Percentiles rank a stretch among this genome's conserved stretches.
phyloP scores from a whole-genome alignment of 148 eudicot genomes.

The Vaccinium vitisidaea region DNA sequence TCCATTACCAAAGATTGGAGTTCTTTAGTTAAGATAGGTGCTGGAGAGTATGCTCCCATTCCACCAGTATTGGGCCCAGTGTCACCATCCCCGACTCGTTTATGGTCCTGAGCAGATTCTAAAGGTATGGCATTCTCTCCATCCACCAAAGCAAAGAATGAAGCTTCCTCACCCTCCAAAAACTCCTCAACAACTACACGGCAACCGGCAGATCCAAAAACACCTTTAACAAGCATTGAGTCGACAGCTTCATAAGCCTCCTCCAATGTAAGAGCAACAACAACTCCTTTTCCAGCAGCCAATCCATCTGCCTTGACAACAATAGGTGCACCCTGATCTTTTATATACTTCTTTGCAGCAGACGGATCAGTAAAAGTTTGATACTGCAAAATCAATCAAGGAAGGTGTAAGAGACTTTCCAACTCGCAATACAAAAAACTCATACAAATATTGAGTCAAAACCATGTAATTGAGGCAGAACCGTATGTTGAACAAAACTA shows the following conservation, averaged over 20 bases:
- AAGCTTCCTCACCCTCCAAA: slow-evolving; percentile 92
- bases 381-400: slow-evolving; percentile 63
- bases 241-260: slow-evolving; percentile 89
- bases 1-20: slow-evolving; percentile 72
- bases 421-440: neutral
- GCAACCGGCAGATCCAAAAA: slow-evolving; percentile 77
- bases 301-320: slow-evolving; percentile 91
- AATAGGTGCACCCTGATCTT: slow-evolving; percentile 84
- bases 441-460: neutral
- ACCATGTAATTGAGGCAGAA: neutral
- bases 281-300: slow-evolving; percentile 96
- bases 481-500: neutral
- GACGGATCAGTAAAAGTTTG: slow-evolving; percentile 71
- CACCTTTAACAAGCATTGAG: slow-evolving; percentile 71
- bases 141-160: slow-evolving; percentile 92
- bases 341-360: slow-evolving; percentile 75
- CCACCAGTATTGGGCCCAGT: slow-evolving; percentile 96
- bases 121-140: slow-evolving; percentile 84
- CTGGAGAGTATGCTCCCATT: slow-evolving; percentile 98
- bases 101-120: slow-evolving; percentile 98
- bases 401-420: neutral
- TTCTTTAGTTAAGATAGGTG: slow-evolving; percentile 81
- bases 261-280: slow-evolving; percentile 77
- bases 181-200: slow-evolving; percentile 82
- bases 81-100: slow-evolving; percentile 92